Evolutionary conservation across 106 monocot genomes (phyloP), one percentile per base, ranked within the genome.

Genomic region (Phalaenopsis aphrodite): DNA sequence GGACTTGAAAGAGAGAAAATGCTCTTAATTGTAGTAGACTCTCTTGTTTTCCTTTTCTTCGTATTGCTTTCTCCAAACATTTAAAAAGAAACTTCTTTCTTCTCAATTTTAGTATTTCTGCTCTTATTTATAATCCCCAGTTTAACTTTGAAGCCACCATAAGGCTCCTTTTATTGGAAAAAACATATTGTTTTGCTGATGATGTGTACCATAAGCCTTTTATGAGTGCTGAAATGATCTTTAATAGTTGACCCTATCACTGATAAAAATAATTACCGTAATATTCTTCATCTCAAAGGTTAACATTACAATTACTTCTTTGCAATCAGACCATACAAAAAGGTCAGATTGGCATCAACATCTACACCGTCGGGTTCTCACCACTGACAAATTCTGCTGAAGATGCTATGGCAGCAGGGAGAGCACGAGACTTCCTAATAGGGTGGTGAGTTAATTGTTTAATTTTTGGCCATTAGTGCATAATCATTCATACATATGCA

Each of bases 271-370:
- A 17, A 43, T 41, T 41, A 18, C 41, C 14, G 19, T 74, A 45
- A 10, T 8, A 36, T 12, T 69, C 69, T 12, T 12, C 37, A 39
- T 30, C 3, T 19, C 2, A 12, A 69, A 38, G 69, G 39, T 69
- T 37, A 69, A 69, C 2, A 69, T 69, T 14, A 69, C 52, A 12
- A 52, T 52, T 71, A 74, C n/a, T 74, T 1, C 19, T 74, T 74
- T 74, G 42, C n/a, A 19, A 42, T 74, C 80, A 86, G 89, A 73
- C 80, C 55, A 45, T 41, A 61, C 86, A 86, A 75, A 52, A 80
- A 30, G 86, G 86, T 2, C 56, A 72, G 5, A 81, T 91, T 72
- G 91, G 91, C 14, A 47, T 88, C 42, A 88, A 87, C 85, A 8
- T 88, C 47, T 91, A 77, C 67, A 52, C 72, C 11, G 48, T 82